Evolutionary conservation across 2,329 filamentous ascomycete species (phyloP), one percentile per base, ranked within the genome.

Genomic region (Chrysoporthe cubensis): DNA sequence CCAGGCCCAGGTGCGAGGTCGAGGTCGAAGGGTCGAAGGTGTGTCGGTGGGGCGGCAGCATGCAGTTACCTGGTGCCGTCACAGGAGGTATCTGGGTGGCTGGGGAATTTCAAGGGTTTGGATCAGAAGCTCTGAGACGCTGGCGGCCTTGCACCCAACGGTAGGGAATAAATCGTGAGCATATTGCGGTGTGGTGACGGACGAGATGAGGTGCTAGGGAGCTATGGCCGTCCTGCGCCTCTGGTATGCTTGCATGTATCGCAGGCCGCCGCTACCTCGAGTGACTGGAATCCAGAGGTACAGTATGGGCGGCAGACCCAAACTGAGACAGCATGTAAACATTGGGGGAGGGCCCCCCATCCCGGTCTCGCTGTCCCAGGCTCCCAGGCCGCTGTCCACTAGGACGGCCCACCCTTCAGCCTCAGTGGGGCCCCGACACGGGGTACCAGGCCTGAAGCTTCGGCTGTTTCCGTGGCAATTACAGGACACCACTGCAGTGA

Each of bases 381-480:
- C 26, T 32, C 32, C 52, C 52, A 34, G 32, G 7, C 54, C 34
- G 13, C 54, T n/a, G 54, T 21, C 54, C 34, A 6, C 46, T 48
- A n/a, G 34, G 48, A 21, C 54, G 18, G 32, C 37, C 60, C 48
- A 46, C 21, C 26, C 34, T 54, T 63, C 61, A 63, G 61, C 61
- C 61, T 54, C 61, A 63, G 61, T 63, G 61, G 61, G 26, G 54
- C 4, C 34, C 34, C 40, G 54, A 18, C 40, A 40, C 54, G 32
- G 54, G 54, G 54, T 14, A 56, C 18, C 54, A 42, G 44, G 57
- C 57, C 57, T 43, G 18, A 16, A 40, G 9, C 46, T n/a, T 50
- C 60, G 26, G 60, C 57, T 60, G 60, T 62, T 62, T 26, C 44
- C 60, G 60, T 62, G 46, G 60, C 44, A 62, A 62, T 48, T 40